Percentiles rank a stretch among this genome's conserved stretches.
These are phyloP conservation scores for Leccinum ochraceum DNA, from an alignment of 768 basidiomycete species.

Conservation along the genomic window DNA sequence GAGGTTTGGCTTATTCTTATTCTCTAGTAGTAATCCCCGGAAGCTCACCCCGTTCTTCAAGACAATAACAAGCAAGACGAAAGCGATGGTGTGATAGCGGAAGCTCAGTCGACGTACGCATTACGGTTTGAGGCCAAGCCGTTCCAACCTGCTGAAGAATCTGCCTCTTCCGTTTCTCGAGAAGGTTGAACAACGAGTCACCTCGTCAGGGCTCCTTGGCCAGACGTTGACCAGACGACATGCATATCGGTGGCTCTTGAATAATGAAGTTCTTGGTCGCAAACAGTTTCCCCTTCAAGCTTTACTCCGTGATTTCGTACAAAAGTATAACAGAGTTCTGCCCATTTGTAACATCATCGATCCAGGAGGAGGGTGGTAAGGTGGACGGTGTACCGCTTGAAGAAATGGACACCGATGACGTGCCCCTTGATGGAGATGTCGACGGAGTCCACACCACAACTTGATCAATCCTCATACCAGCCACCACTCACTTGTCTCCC, in stretches of 20 bases:
- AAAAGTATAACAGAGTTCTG: conserved; percentile 7
- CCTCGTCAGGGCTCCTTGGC: conserved; percentile 2
- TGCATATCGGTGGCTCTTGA: conserved; percentile 15
- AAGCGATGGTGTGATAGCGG: conserved; percentile 14
- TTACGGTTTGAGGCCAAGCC: conserved; percentile 77
- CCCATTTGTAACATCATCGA: conserved; percentile 1
- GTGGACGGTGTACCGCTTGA: too few relatives aligned
- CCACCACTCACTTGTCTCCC: too few relatives aligned
- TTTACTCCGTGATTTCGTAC: not conserved
- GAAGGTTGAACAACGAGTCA: conserved; percentile 30
- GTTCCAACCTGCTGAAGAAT: conserved; percentile 70
- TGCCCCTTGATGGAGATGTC: too few relatives aligned
- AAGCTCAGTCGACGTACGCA: conserved; percentile 38
- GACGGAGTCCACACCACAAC: too few relatives aligned
- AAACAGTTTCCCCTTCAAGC: conserved; percentile 1
- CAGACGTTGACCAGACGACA: conserved; percentile 4
- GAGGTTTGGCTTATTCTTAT: conserved; percentile 53
- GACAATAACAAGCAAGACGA: conserved; percentile 29
- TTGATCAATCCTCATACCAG: too few relatives aligned
- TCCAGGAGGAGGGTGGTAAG: not conserved
- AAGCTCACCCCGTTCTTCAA: conserved; percentile 34
- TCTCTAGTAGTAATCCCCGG: not conserved
- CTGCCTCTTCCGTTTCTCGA: conserved; percentile 22
- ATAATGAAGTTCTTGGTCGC: conserved; percentile 7
- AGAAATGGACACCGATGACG: too few relatives aligned